phyloP scores from a whole-genome alignment of 306 rosid species.

The Trifolium fragiferum region DNA sequence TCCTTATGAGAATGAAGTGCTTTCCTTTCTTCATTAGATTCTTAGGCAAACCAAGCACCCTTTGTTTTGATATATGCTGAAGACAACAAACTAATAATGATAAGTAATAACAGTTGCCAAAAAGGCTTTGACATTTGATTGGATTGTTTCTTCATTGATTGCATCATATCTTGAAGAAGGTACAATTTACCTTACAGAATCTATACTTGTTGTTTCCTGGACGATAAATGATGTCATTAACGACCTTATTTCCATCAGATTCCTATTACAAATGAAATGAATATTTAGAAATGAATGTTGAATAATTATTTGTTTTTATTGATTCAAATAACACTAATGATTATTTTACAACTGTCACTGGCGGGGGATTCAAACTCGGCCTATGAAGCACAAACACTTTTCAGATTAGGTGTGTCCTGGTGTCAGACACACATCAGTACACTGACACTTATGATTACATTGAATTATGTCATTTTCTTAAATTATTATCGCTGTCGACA shows the following conservation, averaged over 20 bases:
- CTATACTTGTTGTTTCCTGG: conserved; percentile 72
- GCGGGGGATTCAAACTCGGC: too few species aligned
- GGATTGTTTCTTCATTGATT: conserved; percentile 2
- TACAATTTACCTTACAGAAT: conserved; percentile 63
- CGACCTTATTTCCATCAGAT: conserved; percentile 74
- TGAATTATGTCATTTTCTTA: too few species aligned
- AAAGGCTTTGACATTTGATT: conserved; percentile 10
- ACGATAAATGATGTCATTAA: conserved; percentile 57
- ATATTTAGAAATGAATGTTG: neutral
- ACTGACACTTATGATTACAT: too few species aligned
- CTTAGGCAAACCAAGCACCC: conserved; percentile 60
- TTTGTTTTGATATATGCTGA: conserved; percentile 84
- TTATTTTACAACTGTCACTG: too few species aligned
- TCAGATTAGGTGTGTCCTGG: too few species aligned
- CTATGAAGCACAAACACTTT: too few species aligned
- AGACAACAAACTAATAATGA: conserved; percentile 12
- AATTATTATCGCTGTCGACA: too few species aligned
- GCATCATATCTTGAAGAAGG: neutral
- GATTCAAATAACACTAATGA: too few species aligned
- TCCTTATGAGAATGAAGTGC: conserved; percentile 76
- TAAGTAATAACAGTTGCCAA: conserved; percentile 19
- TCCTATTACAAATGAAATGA: conserved; percentile 52
- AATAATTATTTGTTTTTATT: too few species aligned
- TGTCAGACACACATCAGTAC: too few species aligned
- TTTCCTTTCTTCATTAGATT: conserved; percentile 78